These are phyloP conservation scores for Linnemannia elongata DNA, from an alignment of 192 early-diverging fungal species.

Conservation along the genomic window DNA sequence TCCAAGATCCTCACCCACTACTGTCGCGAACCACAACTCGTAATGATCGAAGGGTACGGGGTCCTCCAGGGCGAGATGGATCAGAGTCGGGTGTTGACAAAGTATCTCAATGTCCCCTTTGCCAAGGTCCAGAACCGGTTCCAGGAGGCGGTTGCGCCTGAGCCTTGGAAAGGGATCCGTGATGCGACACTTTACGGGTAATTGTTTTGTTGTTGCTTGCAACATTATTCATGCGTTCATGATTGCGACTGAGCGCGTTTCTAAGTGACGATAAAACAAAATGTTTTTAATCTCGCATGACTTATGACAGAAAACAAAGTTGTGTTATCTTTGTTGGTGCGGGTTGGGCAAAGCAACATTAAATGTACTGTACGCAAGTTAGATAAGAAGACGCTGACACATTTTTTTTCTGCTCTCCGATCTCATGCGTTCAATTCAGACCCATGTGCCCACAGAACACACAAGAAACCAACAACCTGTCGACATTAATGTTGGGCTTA, in stretches of 20 bases:
- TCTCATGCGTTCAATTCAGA: slow-evolving; percentile 5
- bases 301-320: not conserved
- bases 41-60: slow-evolving; percentile 41
- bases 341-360: not conserved
- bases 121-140: slow-evolving; percentile 28
- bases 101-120: slow-evolving; percentile 47
- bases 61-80: slow-evolving; percentile 54
- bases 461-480: slow-evolving; percentile 32
- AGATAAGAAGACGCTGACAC: not conserved
- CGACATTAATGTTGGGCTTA: slow-evolving; percentile 32
- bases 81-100: slow-evolving; percentile 40
- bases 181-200: slow-evolving; percentile 51
- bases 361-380: not conserved
- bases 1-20: slow-evolving; percentile 40
- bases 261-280: slow-evolving; percentile 2
- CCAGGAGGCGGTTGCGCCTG: slow-evolving; percentile 23
- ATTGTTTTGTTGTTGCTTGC: not conserved
- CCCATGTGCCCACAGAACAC: slow-evolving; percentile 50
- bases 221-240: not conserved
- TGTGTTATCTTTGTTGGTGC: not conserved
- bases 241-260: not conserved
- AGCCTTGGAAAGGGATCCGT: slow-evolving; percentile 40
- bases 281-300: too few species aligned
- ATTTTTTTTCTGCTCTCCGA: not conserved
- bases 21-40: slow-evolving; percentile 39